These are phyloP conservation scores for Cyphellophora attinorum DNA, from an alignment of 2,329 filamentous ascomycete species.

Conservation along the genomic window DNA sequence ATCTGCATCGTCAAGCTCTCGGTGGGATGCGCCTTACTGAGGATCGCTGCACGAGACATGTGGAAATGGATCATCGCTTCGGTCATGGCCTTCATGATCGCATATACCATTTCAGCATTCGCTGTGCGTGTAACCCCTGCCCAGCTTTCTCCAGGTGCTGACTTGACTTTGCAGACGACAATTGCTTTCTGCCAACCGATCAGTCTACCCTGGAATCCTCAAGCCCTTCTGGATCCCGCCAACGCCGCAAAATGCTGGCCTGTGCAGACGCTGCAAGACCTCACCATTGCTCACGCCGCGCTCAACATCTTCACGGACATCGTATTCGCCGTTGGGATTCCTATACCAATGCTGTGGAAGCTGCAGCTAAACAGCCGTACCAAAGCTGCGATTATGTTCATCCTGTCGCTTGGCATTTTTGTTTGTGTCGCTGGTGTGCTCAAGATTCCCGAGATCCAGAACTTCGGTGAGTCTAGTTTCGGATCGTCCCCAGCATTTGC, in stretches of 20 bases:
- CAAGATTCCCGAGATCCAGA: constrained; percentile 29
- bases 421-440: constrained; percentile 32
- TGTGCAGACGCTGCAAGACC: constrained; percentile 26
- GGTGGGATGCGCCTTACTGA: constrained; percentile 31
- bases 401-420: constrained; percentile 35
- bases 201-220: constrained; percentile 3
- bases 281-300: constrained; percentile 35
- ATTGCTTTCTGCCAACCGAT: constrained; percentile 23
- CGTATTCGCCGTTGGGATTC: constrained; percentile 27
- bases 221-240: constrained; percentile 1
- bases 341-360: constrained; percentile 31
- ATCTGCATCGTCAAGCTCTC: constrained; percentile 35
- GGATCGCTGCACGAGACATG: constrained; percentile 29
- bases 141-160: too few relatives aligned
- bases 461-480: constrained; percentile 29
- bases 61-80: constrained; percentile 28
- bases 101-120: constrained; percentile 2
- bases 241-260: constrained; percentile 30
- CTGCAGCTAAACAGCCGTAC: constrained; percentile 28
- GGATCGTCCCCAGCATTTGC: too few relatives aligned
- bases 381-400: constrained; percentile 27
- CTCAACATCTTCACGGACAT: constrained; percentile 33
- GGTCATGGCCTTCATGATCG: constrained; percentile 21
- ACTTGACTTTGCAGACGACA: too few relatives aligned
- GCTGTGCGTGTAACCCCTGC: constrained; percentile 19